Evolutionary conservation across 768 basidiomycete species (phyloP).

Genomic region (Pisolithus orientalis): DNA sequence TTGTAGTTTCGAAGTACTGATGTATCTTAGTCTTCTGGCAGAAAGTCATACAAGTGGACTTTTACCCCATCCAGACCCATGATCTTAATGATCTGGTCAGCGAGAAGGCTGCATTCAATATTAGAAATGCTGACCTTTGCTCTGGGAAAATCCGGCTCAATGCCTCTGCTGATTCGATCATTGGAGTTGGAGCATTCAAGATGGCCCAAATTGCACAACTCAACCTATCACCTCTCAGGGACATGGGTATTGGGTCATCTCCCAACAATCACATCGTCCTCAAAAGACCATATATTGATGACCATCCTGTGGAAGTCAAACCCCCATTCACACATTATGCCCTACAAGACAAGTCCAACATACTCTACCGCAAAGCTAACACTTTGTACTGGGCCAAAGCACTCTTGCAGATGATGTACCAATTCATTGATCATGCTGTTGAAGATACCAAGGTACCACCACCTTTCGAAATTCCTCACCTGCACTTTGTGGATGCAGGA

Average conservation of each 20-base stretch:
- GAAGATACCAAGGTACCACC: background rate
- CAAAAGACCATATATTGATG: background rate
- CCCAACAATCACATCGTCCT: background rate
- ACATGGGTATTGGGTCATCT: too few relatives aligned
- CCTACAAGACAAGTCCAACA: background rate
- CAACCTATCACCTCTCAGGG: background rate
- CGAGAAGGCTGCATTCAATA: background rate
- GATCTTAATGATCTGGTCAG: background rate
- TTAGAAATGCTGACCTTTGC: background rate
- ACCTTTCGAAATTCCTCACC: conserved; percentile 3
- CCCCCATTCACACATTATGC: background rate
- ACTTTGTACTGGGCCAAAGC: conserved; percentile 7
- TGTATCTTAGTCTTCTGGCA: background rate
- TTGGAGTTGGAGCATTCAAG: conserved; percentile 6
- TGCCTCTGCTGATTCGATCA: background rate
- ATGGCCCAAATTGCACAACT: conserved; percentile 2
- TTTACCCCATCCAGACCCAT: background rate
- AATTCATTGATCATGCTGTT: conserved; percentile 2
- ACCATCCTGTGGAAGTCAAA: background rate
- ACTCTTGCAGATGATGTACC: conserved; percentile 3
- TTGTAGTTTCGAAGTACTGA: background rate
- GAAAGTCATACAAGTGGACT: background rate
- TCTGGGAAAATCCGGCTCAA: background rate
- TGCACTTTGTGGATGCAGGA: conserved; percentile 7
- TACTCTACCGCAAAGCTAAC: background rate